Evolutionary conservation across 2,329 filamentous ascomycete genomes (phyloP).

Genomic region (Thermothelomyces thermophilus): DNA sequence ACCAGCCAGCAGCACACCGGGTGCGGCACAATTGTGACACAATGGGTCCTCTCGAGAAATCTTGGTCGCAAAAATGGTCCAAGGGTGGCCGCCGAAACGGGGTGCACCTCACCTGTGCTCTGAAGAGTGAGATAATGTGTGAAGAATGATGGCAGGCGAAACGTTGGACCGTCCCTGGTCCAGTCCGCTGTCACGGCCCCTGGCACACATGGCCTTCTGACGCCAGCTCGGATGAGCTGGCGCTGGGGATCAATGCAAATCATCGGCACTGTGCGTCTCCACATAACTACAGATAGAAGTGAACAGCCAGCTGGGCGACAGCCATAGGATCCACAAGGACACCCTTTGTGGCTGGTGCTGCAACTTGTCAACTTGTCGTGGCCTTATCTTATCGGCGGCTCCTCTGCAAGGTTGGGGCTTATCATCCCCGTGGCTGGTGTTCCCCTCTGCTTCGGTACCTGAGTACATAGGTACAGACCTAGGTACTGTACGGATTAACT

Average conservation of each 20-base stretch:
- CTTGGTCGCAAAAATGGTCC: slow-evolving; percentile 6
- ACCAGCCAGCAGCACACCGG: slow-evolving; percentile 6
- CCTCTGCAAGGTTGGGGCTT: neutral
- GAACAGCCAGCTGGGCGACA: neutral
- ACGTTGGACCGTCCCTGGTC: slow-evolving; percentile 1
- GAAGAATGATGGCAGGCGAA: slow-evolving; percentile 5
- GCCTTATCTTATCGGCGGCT: slow-evolving; percentile 4
- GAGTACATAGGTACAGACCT: no score
- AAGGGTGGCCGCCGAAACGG: slow-evolving; percentile 5
- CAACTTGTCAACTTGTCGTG: no score
- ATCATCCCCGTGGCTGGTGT: slow-evolving; percentile 8
- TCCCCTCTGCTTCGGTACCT: no score
- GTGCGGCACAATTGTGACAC: slow-evolving; percentile 17
- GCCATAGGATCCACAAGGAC: neutral
- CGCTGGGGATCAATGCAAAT: slow-evolving; percentile 1
- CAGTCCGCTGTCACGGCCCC: neutral
- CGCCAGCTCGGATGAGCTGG: slow-evolving; percentile 7
- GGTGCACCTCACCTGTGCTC: neutral
- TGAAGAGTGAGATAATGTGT: neutral
- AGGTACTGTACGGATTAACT: no score
- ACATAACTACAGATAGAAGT: no score
- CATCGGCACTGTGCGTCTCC: neutral
- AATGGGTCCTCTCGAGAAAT: slow-evolving; percentile 4
- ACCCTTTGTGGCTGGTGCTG: neutral
- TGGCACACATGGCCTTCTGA: slow-evolving; percentile 5